Base-by-base conservation (phyloP, 129 eudicot genomes). In the Centaurea solstitialis region DNA sequence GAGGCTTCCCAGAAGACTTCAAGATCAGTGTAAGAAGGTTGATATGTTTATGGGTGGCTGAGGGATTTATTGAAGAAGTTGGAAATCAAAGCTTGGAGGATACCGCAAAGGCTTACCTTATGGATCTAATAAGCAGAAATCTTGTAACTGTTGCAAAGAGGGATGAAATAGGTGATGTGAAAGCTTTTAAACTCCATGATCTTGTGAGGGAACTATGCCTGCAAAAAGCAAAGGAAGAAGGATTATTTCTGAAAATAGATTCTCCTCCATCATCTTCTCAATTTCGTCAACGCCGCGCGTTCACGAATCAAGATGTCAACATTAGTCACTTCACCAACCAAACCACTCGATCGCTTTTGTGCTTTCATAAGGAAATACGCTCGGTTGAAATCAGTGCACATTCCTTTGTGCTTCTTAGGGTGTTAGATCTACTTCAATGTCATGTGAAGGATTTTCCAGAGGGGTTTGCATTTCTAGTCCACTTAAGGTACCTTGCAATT, bases 31-130 rank as follows among this genome's bases (percentile, higher is more conserved):
- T 81, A 0, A 10, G 26, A 33, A 74, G 72, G 45, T 59, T 85
- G 77, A 68, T 73, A 1, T 8, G 69, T 72, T 40, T 83, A 20
- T 88, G 87, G 89, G 12, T 76, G 2, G 85, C 85, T 21, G 87
- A 80, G 74, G 91, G 89, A 5, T 85, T 85, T 75, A 17, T 79
- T 0, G 20, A 28, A 7, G 64, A 61, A 61, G 28, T 9, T 6
- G 26, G 28, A 61, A 18, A 61, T 20, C 12, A 74, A 22, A 79
- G 79, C 23, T 67, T 75, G 57, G 37, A 81, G 75, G 86, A 82
- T 9, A 59, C 80, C 4, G 87, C 87, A 15, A 75, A 77, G 17
- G 80, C 57, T 10, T 85, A 57, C 66, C 68, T 85, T 77, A 65
- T 41, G 37, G 85, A 85, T 64, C 88, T 88, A 5, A 59, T 85